Evolutionary conservation across 2,329 filamentous ascomycete species (phyloP).

Genomic region (Aspergillus oerlinghausenensis): DNA sequence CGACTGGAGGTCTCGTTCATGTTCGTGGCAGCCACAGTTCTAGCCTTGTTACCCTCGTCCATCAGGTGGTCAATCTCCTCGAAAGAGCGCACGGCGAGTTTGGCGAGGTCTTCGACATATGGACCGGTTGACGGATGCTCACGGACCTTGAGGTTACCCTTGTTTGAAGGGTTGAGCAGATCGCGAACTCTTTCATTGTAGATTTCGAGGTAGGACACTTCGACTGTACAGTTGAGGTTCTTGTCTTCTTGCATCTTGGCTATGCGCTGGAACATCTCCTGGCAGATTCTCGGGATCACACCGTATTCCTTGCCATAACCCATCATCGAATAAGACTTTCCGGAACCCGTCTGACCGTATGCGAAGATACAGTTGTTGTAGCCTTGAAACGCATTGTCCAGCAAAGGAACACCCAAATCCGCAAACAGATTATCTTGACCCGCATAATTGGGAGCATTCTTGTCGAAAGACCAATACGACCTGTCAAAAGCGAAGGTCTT

Average conservation of each 20-base stretch:
- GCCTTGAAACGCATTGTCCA: conserved; percentile 96
- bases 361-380: conserved; percentile 99
- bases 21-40: conserved; percentile 96
- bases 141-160: conserved; percentile 93
- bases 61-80: conserved; percentile 95
- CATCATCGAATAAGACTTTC: conserved; percentile 99
- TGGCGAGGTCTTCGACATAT: conserved; percentile 96
- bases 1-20: conserved; percentile 99
- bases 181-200: conserved; percentile 98
- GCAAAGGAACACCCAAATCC: conserved; percentile 80
- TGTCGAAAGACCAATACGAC: conserved; percentile 97
- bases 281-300: conserved; percentile 94
- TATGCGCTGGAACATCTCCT: conserved; percentile 95
- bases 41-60: conserved; percentile 98
- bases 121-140: conserved; percentile 97
- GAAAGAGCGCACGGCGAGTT: conserved; percentile 88
- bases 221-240: conserved; percentile 81
- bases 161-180: conserved; percentile 88
- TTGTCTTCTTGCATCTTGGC: conserved; percentile 65
- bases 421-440: conserved; percentile 84
- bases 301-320: conserved; percentile 93
- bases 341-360: conserved; percentile 95
- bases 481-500: conserved; percentile 95
- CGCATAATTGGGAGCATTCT: conserved; percentile 74
- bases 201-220: conserved; percentile 98